Evolutionary conservation across 495 filamentous ascomycete species (phyloP), one percentile per base, ranked within the genome.

Genomic region (Penicillium cataractarum): DNA sequence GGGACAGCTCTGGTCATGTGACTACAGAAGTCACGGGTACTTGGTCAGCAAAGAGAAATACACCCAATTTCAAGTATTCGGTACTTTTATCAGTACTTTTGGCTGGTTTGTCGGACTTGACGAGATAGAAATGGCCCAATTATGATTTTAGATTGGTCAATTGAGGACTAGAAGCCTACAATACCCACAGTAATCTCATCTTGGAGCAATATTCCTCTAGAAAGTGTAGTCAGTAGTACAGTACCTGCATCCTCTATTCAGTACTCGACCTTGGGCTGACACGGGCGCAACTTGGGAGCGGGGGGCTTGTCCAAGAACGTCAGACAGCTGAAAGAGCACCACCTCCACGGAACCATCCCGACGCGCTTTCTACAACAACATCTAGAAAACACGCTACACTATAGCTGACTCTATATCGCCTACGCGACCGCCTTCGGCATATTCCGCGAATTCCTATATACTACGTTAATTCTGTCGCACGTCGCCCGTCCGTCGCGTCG

Each of bases 341-440:
- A 61, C 57, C 57, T 57, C 61, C 68, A 66, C 69, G 61, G 63
- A 60, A 65, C 62, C 24, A 15, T 48, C 53, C 64, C 66, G 57
- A 61, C 65, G 65, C 65, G 65, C 62, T 57, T 62, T 58, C 55
- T 57, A 26, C 60, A 52, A 42, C 58, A 37, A 50, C 40, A 40
- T 35, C 21, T 48, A 9, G 42, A 56, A 44, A 19, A 35, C 35
- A 19, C 37, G 54, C 42, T 29, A 5, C 13, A 2, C 12, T 33
- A 56, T 56, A 21, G 32, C 21, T 12, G 35, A 13, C 17, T 12
- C 10, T 17, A 40, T 40, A 12, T 10, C 42, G 8, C 8, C n/a
- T 22, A 4, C 9, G 21, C 6, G 7, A n/a, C 15, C 37, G n/a
- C 12, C 4, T 31, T 12, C 6, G 12, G 9, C 12, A 17, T 24